Evolutionary conservation across 1,284 basidiomycete genomes (phyloP), one percentile per base, ranked within the genome.

Genomic region (Ganoderma multipileum): DNA sequence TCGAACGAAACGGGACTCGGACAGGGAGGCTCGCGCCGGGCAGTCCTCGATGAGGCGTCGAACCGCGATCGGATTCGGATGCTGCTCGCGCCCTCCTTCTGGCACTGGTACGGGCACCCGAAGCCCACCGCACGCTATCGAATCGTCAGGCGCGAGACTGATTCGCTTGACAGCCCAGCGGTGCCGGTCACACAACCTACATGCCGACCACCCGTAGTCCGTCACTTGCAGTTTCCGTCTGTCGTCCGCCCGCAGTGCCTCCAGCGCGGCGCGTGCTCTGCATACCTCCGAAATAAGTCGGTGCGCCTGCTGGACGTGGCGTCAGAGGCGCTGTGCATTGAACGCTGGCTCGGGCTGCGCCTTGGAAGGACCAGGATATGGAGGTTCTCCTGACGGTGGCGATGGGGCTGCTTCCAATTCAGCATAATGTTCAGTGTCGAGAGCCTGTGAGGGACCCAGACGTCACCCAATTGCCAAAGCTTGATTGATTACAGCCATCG

Each of bases 131-230:
- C 42, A 44, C 18, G 42, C 42, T 47, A 47, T 47, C 20, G 44
- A 47, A 26, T 14, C 39, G 38, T 18, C 38, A 38, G 58, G 58
- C n/a, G 36, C 38, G 38, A 41, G 38, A 26, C 42, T 60, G 16
- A 28, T 41, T 41, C 14, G 58, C 28, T 42, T 12, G 58, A 41
- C 36, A 60, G 41, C 20, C 23, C 58, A 60, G 38, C 58, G n/a
- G 38, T 60, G 58, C 58, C 58, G 58, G 58, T 60, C 58, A 60
- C 58, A 60, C 38, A 60, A 41, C 36, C 20, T 58, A 16, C 20
- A 18, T 12, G 3, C 55, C 55, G 18, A 58, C 33, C 55, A 12
- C 20, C 55, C 55, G 9, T n/a, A 30, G 55, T n/a, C 20, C 18
- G 30, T 38, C 55, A 38, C 30, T 12, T 58, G 28, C 55, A 7